These are phyloP conservation scores for Blastomyces emzantsi DNA, from an alignment of 2,329 filamentous ascomycete genomes.

Conservation along the genomic window DNA sequence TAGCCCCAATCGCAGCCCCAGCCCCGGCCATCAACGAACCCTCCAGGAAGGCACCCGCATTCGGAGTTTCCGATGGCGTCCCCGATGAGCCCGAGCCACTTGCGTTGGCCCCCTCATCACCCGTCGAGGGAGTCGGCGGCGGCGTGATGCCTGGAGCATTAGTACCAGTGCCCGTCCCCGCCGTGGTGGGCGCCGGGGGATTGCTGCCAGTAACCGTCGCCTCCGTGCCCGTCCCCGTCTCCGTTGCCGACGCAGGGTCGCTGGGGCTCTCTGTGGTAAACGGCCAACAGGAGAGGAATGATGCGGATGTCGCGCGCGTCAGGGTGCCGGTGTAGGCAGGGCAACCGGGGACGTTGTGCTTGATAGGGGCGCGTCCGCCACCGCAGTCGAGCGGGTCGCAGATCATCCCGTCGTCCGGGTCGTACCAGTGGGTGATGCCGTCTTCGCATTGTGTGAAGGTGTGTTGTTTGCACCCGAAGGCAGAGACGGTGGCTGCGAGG, in stretches of 20 bases:
- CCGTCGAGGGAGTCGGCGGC: background rate
- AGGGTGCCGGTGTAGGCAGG: background rate
- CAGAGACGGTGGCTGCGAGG: background rate
- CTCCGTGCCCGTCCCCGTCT: background rate
- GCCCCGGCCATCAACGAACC: background rate
- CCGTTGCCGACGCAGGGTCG: background rate
- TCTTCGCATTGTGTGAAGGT: background rate
- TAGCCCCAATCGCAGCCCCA: background rate
- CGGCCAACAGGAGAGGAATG: background rate
- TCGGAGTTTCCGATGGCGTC: background rate
- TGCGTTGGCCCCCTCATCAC: background rate
- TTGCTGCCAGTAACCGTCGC: background rate
- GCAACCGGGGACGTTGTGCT: constrained; percentile 50
- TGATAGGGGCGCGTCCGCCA: constrained; percentile 56
- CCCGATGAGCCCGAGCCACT: background rate
- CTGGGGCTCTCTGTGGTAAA: background rate
- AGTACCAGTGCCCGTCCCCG: background rate
- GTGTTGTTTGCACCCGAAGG: background rate
- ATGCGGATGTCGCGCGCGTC: background rate
- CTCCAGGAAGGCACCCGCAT: background rate
- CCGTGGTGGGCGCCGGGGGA: background rate
- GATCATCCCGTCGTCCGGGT: constrained; percentile 55
- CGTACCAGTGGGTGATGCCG: constrained; percentile 45
- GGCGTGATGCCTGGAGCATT: background rate
- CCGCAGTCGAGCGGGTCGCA: constrained; percentile 59